Base-by-base conservation (phyloP, 768 basidiomycete genomes). In the Lactarius quietus region DNA sequence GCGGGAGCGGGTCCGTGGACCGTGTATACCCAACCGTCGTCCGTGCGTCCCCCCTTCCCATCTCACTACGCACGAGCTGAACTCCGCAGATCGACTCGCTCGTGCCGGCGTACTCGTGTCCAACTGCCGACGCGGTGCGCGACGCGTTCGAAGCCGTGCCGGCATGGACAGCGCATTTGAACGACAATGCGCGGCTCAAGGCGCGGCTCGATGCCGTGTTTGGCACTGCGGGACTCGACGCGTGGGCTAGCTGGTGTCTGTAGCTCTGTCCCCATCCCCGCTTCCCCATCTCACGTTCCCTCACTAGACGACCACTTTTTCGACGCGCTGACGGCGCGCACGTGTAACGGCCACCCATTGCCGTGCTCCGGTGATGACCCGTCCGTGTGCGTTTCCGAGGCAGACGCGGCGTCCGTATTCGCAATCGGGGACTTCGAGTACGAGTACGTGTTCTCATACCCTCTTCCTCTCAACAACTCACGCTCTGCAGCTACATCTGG, bases 241-340 rank as follows among this genome's bases (percentile, higher is more conserved):
- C 72, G 6, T 83, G 82, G 82, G 69, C 75, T n/a, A 74, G 76
- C 3, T 83, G 82, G 82, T 83, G 82, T 81, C 57, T 55, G 78
- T 62, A 20, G 58, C 31, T 31, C 20, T 39, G 57, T 20, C 23
- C 43, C 38, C 28, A 15, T 28, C 18, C 56, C 12, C n/a, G 23
- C 14, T 53, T 59, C 3, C 17, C 4, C 20, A 7, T 15, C 14
- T 53, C 8, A 26, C 20, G 23, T 26, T 26, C 14, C 15, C 15
- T 51, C 15, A 7, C 6, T 63, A 80, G 79, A 81, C 65, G 80
- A 83, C 62, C 82, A 82, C 63, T 83, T 78, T 73, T 83, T 83
- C 69, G 82, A 83, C 69, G 79, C 79, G n/a, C 81, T 83, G 70
- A 78, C 74, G 20, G 80, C 82, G 4, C 73, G 82, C 55, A 82